A percentile compares a stretch with the other conserved stretches of the same genome.
Conservation (phyloP, 257 asterid genomes). For the Solanum paucissectum region DNA sequence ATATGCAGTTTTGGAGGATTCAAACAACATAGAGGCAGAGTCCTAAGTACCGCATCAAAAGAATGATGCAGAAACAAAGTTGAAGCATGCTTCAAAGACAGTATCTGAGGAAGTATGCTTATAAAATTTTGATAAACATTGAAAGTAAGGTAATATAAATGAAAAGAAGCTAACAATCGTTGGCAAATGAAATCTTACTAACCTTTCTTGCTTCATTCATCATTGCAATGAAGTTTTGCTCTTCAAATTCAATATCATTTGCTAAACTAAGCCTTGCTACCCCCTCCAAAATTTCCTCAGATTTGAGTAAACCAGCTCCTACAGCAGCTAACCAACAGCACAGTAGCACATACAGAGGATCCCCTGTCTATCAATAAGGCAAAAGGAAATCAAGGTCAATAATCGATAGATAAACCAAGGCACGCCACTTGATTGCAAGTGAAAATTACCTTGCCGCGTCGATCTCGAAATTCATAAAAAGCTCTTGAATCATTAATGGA, state of each 20-base stretch:
- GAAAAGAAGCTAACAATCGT: not conserved
- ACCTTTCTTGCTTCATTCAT: slow-evolving; percentile 91
- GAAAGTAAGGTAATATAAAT: not conserved
- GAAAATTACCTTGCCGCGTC: slow-evolving; percentile 64
- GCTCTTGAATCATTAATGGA: slow-evolving; percentile 82
- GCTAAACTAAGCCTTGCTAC: slow-evolving; percentile 86
- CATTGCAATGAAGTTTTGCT: slow-evolving; percentile 68
- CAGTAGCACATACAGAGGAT: slow-evolving; percentile 69
- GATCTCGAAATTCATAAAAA: slow-evolving; percentile 61
- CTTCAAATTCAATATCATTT: slow-evolving; percentile 86
- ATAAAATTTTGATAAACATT: not conserved
- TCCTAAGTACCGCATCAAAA: not conserved
- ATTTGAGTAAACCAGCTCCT: slow-evolving; percentile 88
- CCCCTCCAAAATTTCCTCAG: slow-evolving; percentile 94
- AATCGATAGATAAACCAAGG: not conserved
- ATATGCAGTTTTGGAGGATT: not conserved
- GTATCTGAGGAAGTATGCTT: not conserved
- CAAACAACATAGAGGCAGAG: not conserved
- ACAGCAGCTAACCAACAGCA: slow-evolving; percentile 96
- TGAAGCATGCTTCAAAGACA: not conserved
- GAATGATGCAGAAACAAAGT: not conserved
- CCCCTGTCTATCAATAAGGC: slow-evolving; percentile 51
- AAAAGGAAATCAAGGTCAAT: not conserved
- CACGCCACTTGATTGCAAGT: not conserved
- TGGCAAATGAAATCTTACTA: not conserved